phyloP scores from a whole-genome alignment of 768 basidiomycete genomes.

The Pulveroboletus sp. region DNA sequence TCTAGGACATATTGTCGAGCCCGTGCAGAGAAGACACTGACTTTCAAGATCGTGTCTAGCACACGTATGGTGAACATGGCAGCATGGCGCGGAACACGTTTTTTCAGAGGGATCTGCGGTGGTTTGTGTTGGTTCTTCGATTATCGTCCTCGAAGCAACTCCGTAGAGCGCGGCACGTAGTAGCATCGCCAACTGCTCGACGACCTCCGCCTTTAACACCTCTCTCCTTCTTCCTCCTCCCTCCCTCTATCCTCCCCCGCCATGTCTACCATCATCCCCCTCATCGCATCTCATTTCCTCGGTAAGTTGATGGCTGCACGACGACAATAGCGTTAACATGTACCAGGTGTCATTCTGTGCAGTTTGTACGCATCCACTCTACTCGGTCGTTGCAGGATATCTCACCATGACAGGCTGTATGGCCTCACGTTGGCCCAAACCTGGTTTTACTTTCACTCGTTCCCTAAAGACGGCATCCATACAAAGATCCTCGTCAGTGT shows the following conservation, averaged over 20 bases:
- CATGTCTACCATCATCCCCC: conserved; percentile 18
- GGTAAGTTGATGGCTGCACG: conserved; percentile 9
- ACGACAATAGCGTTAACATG: conserved; percentile 3
- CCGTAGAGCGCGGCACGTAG: conserved; percentile 28
- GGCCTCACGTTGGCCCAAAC: conserved; percentile 35
- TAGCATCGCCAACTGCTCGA: conserved; percentile 15
- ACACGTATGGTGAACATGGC: too few relatives aligned
- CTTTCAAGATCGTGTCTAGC: too few relatives aligned
- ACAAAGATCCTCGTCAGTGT: conserved; percentile 33
- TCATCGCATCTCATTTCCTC: conserved; percentile 28
- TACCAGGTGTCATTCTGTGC: conserved; percentile 30
- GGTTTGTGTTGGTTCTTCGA: conserved; percentile 22
- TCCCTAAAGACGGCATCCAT: conserved; percentile 25
- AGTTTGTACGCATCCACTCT: conserved; percentile 23
- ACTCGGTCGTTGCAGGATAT: background rate
- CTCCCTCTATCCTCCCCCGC: background rate
- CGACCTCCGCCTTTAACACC: conserved; percentile 10
- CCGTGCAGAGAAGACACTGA: too few relatives aligned
- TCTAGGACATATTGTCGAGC: too few relatives aligned
- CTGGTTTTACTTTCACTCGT: conserved; percentile 33
- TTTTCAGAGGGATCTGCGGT: conserved; percentile 2
- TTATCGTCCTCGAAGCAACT: conserved; percentile 30
- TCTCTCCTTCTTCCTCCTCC: background rate
- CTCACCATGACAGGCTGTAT: conserved; percentile 28
- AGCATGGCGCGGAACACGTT: background rate